These are phyloP conservation scores for Cryptococcus amylolentus DNA, from an alignment of 1,284 basidiomycete species.

Conservation along the genomic window DNA sequence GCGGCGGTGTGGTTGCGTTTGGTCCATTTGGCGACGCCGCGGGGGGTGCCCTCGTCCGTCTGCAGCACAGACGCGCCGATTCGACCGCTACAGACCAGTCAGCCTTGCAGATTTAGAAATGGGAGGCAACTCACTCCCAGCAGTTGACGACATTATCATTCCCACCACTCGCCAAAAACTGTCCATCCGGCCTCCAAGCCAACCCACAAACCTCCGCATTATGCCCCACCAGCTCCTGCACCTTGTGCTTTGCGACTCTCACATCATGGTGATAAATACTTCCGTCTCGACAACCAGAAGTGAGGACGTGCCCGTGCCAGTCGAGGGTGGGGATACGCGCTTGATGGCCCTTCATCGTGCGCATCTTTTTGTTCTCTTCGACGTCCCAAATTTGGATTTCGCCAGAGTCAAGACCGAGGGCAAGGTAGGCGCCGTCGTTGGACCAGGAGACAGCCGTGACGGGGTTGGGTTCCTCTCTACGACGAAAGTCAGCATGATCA, in stretches of 20 bases:
- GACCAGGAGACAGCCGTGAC: constrained; percentile 34
- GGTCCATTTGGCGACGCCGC: constrained; percentile 77
- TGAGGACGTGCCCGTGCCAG: constrained; percentile 81
- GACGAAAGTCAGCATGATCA: constrained; percentile 54
- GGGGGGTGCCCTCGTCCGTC: constrained; percentile 50
- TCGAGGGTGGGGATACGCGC: constrained; percentile 75
- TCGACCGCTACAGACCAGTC: constrained; percentile 53
- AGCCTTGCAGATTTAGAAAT: neutral
- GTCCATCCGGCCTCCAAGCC: constrained; percentile 72
- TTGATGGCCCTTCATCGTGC: constrained; percentile 78
- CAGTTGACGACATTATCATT: constrained; percentile 97
- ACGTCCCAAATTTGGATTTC: constrained; percentile 96
- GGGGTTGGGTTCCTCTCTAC: constrained; percentile 16
- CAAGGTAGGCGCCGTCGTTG: constrained; percentile 56
- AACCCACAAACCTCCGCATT: constrained; percentile 69
- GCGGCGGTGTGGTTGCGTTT: constrained; percentile 92
- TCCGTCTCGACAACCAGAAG: constrained; percentile 84
- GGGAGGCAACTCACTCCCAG: constrained; percentile 63
- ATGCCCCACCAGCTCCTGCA: constrained; percentile 82
- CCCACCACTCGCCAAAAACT: constrained; percentile 86
- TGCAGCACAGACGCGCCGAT: constrained; percentile 51
- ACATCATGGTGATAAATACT: constrained; percentile 95
- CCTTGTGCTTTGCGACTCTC: constrained; percentile 77
- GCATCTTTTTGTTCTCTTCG: constrained; percentile 70
- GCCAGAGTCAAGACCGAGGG: constrained; percentile 78